A percentile compares a stretch with the other conserved stretches of the same genome.
These are phyloP conservation scores for Penicillium dipodomyicola DNA, from an alignment of 495 filamentous ascomycete species.

Conservation along the genomic window DNA sequence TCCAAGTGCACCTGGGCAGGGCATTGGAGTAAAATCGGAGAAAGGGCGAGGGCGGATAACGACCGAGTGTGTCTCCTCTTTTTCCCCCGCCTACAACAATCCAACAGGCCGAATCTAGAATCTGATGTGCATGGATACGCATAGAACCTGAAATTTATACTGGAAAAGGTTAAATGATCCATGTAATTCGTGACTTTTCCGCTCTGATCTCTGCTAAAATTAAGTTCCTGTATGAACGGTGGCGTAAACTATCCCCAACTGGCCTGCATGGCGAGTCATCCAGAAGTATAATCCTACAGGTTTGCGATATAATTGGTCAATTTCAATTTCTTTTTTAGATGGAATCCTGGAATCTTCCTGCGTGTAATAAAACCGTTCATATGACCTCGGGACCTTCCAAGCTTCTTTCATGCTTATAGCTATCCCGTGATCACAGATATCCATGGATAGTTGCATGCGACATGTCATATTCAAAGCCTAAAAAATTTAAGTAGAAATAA, in stretches of 20 bases:
- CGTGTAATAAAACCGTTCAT: background rate
- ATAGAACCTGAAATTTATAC: background rate
- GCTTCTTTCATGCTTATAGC: background rate
- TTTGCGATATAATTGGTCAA: background rate
- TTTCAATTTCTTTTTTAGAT: background rate
- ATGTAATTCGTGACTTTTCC: background rate
- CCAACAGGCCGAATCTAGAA: background rate
- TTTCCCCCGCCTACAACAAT: background rate
- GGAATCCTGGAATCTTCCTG: too few relatives aligned
- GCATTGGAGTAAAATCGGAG: background rate
- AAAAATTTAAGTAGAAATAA: background rate
- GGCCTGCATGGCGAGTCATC: background rate
- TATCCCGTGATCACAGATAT: background rate
- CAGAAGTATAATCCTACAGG: background rate
- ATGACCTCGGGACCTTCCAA: conserved; percentile 4
- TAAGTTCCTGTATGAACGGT: too few relatives aligned
- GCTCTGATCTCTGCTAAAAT: background rate
- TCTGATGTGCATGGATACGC: background rate
- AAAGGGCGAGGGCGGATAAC: background rate
- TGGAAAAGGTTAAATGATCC: conserved; percentile 26
- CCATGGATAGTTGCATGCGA: background rate
- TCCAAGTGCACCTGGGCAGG: background rate
- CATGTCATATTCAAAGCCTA: background rate
- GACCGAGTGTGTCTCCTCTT: background rate
- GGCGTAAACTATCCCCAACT: too few relatives aligned